Base-by-base conservation (phyloP, 495 filamentous ascomycete species). In the Hyaloscypha finlandica region DNA sequence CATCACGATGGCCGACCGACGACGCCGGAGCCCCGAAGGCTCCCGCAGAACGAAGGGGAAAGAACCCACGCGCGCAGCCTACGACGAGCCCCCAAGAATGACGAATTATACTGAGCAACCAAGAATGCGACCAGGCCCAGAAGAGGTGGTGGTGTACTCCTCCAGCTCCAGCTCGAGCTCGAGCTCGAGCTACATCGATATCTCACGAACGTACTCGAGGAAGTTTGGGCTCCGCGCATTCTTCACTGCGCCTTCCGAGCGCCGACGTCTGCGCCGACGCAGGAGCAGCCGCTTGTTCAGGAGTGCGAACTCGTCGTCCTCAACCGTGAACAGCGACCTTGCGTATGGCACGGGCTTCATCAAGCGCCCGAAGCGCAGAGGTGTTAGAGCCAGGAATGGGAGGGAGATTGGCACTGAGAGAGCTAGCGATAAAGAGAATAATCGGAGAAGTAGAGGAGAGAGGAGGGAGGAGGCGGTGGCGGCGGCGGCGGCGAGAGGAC, bases 311-410 rank as follows among this genome's bases (percentile, higher is more conserved):
- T 78, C 75, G 25, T 83, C 80, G 20, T 79, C 78, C 5, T 82
- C 79, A 6, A 81, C 80, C 4, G 75, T 85, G 48, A 79, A 83
- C 59, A 80, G 78, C 52, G 83, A 85, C 60, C 70, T 86, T 53
- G 84, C 83, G 29, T 86, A 86, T 66, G 84, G 84, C 39, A 79
- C 74, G 20, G 84, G 83, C 9, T 86, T 83, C 67, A 75, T 85
- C 53, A 80, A 81, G 35, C 73, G 76, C 51, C 74, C 67, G 0
- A 76, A 76, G 33, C 65, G 73, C 22, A 71, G 74, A 29, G 48
- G 67, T 14, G 58, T 75, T 20, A 71, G 77, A 29, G 70, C 68
- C 14, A 67, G 69, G 56, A 66, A 68, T 31, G 64, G 72, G 19
- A 70, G 60, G 63, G 68, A 69, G 53, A 55, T 66, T 32, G 68